Base-by-base conservation (phyloP, 768 basidiomycete genomes). In the Aureoboletus auriporus region DNA sequence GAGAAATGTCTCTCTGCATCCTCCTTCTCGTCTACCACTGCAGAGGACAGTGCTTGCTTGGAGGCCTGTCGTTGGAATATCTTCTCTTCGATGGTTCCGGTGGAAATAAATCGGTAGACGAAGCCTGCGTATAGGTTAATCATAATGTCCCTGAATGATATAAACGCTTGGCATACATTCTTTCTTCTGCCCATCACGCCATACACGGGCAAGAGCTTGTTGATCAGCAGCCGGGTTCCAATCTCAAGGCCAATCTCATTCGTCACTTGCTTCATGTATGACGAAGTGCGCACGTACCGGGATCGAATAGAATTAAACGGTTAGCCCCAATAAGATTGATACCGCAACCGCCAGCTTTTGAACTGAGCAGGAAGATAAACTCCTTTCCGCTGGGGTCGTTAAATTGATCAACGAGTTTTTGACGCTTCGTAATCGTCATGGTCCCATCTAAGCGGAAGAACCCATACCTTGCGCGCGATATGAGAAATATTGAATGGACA, bases 101-200 rank as follows among this genome's bases (percentile, higher is more conserved):
- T 93, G 5, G 91, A 87, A 56, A 97, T 94, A 69, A 98, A 99
- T 20, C 95, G 90, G 66, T 98, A 99, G 4, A 98, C 95, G 57
- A 99, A 99, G 61, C 93, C 92, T 95, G 42, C 4, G 20, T 13
- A 36, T 2, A 13, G 27, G 39, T 54, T 37, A 52, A 33, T 31
- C 31, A 46, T 13, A 10, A 14, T 8, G 40, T 42, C 11, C 8
- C 35, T 5, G 2, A 36, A 35, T 8, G 6, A 17, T n/a, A n/a
- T 28, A 26, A 11, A 44, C 8, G 5, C 12, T 28, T 14, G 20
- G 63, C 88, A 45, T 61, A 93, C 95, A 99, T 70, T 96, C 94
- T 80, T 98, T 98, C 82, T 96, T 99, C 68, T 98, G 95, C 0
- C 95, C 95, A 62, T 99, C 95, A 71, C 95, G 89, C 95, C 95